phyloP scores from a whole-genome alignment of 2,329 filamentous ascomycete genomes.

The Colletotrichum siamense region DNA sequence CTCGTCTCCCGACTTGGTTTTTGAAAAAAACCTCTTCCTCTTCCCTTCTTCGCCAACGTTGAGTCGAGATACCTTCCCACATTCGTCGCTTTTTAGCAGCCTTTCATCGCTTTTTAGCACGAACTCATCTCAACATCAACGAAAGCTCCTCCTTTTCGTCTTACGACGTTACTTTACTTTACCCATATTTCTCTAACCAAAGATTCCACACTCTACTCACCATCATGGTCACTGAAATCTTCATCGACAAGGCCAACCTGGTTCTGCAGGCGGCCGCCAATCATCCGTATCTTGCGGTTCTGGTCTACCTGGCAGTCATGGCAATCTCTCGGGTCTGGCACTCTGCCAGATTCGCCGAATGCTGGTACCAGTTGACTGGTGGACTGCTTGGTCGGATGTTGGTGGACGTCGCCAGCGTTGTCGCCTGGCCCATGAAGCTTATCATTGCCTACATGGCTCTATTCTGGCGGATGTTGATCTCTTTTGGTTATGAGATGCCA shows the following conservation, averaged over 20 bases:
- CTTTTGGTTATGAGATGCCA: background rate
- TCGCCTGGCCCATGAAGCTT: background rate
- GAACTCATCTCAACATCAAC: background rate
- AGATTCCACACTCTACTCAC: background rate
- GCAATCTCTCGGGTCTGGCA: background rate
- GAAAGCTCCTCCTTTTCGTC: background rate
- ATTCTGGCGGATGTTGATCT: background rate
- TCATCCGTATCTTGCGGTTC: background rate
- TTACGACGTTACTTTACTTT: background rate
- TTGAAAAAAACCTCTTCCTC: background rate
- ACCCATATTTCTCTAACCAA: background rate
- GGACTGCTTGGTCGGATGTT: background rate
- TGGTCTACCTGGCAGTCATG: background rate
- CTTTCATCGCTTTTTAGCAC: background rate
- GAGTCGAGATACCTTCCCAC: background rate
- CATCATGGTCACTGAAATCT: background rate
- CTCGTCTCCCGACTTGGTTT: background rate
- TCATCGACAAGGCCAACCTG: background rate
- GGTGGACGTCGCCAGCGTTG: background rate
- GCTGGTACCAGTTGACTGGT: background rate
- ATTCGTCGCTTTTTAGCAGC: background rate
- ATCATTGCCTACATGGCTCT: background rate
- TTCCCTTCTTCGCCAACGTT: background rate
- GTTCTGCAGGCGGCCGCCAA: background rate
- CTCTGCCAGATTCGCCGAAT: background rate